Conservation (phyloP, 306 rosid genomes). For the Datisca glomerata region DNA sequence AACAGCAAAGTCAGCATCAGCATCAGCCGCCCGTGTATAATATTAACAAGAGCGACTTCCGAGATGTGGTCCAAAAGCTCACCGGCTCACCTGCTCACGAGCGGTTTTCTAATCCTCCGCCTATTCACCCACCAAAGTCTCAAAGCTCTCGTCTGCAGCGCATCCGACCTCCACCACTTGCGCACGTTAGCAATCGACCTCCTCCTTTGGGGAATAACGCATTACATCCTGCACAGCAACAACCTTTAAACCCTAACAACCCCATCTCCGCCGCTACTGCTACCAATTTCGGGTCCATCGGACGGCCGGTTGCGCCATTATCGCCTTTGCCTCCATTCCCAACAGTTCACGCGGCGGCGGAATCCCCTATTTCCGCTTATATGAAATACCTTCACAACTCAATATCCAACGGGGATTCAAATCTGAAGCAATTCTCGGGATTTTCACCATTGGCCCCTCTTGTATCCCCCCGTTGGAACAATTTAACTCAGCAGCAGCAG, state of each 20-base stretch:
- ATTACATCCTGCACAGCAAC: conserved; percentile 17
- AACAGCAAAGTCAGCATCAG: conserved; percentile 29
- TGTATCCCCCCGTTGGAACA: conserved; percentile 53
- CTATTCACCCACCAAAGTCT: conserved; percentile 64
- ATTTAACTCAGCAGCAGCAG: conserved; percentile 18
- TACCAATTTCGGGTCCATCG: conserved; percentile 23
- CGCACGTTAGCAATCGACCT: conserved; percentile 53
- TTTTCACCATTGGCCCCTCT: conserved; percentile 52
- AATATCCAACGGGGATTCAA: conserved; percentile 26
- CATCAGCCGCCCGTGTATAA: conserved; percentile 96
- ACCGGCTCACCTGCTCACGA: conserved; percentile 94
- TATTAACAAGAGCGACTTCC: conserved; percentile 90
- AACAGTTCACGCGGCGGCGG: conserved; percentile 75
- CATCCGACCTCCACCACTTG: conserved; percentile 91
- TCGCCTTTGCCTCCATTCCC: conserved; percentile 94
- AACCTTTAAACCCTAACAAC: conserved; percentile 14
- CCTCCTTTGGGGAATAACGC: conserved; percentile 28
- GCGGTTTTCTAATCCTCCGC: conserved; percentile 53
- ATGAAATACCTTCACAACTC: conserved; percentile 62
- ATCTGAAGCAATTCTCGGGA: conserved; percentile 46
- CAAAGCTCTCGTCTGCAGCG: conserved; percentile 83
- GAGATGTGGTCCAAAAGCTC: conserved; percentile 92
- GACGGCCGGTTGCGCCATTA: conserved; percentile 48
- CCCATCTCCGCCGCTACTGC: conserved; percentile 8
- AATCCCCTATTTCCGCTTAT: conserved; percentile 85